Percentiles rank a stretch among this genome's conserved stretches.
Conservation (phyloP, 768 basidiomycete genomes). For the Amanita pseudoporphyria region DNA sequence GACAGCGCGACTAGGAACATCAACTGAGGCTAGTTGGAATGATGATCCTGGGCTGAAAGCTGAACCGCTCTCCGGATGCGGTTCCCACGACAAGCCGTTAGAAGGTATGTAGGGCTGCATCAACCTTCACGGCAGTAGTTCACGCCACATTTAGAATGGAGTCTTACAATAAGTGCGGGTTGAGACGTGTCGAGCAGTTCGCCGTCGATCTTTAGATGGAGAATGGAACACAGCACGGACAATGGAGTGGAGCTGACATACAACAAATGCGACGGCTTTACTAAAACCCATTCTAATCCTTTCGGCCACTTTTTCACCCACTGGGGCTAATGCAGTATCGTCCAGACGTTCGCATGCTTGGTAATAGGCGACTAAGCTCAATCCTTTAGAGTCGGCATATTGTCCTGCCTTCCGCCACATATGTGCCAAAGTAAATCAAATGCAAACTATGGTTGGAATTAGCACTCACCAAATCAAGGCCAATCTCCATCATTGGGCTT, state of each 20-base stretch:
- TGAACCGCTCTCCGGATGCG: constrained; percentile 23
- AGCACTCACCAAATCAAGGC: constrained; percentile 57
- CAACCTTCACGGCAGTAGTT: neutral
- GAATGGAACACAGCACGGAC: neutral
- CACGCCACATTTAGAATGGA: neutral
- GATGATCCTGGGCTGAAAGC: constrained; percentile 37
- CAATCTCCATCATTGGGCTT: constrained; percentile 82
- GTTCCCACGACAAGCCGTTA: constrained; percentile 37
- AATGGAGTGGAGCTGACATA: constrained; percentile 23
- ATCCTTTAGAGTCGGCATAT: constrained; percentile 43
- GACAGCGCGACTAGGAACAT: constrained; percentile 37
- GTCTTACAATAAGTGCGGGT: constrained; percentile 7
- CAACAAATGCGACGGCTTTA: constrained; percentile 61
- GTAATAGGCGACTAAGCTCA: constrained; percentile 64
- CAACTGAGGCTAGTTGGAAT: constrained; percentile 37
- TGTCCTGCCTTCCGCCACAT: constrained; percentile 37
- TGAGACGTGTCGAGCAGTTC: neutral
- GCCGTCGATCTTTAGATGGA: constrained; percentile 4
- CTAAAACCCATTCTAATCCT: constrained; percentile 44
- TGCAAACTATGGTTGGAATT: neutral
- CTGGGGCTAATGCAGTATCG: constrained; percentile 50
- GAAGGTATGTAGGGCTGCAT: constrained; percentile 42
- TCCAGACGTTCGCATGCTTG: constrained; percentile 61
- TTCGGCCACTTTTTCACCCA: constrained; percentile 53
- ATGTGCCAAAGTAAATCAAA: constrained; percentile 1